phyloP scores from a whole-genome alignment of 2,329 filamentous ascomycete species.

The Parastagonospora nodorum region DNA sequence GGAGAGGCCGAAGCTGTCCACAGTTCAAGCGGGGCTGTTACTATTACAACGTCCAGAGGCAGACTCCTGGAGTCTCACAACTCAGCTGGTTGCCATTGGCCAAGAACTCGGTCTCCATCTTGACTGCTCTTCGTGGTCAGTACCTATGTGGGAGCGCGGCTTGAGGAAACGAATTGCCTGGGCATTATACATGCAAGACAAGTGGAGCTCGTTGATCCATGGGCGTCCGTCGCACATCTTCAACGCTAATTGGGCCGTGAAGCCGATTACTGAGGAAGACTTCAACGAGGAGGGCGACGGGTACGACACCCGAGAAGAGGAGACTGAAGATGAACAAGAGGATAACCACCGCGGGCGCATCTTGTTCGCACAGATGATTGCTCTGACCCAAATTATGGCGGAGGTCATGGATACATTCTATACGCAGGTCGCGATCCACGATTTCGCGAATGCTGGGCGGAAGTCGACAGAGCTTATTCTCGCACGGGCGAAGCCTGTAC shows the following conservation, averaged over 20 bases:
- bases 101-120: conserved; percentile 90
- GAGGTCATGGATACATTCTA: conserved; percentile 86
- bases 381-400: conserved; percentile 74
- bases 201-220: conserved; percentile 85
- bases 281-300: conserved; percentile 67
- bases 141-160: conserved; percentile 85
- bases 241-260: conserved; percentile 76
- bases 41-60: conserved; percentile 76
- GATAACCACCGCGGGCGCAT: conserved; percentile 71
- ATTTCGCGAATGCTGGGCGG: conserved; percentile 67
- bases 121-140: conserved; percentile 85
- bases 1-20: conserved; percentile 80
- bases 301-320: conserved; percentile 57
- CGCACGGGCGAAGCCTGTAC: conserved; percentile 78
- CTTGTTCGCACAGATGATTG: conserved; percentile 76
- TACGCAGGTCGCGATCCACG: conserved; percentile 75
- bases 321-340: conserved; percentile 61
- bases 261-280: conserved; percentile 66
- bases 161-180: conserved; percentile 84
- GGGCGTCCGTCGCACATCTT: conserved; percentile 81
- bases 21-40: conserved; percentile 76
- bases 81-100: conserved; percentile 82
- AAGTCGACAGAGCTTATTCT: conserved; percentile 76
- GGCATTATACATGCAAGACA: conserved; percentile 94
- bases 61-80: conserved; percentile 82